Conservation (phyloP, 768 basidiomycete species). For the Amanita pseudoporphyria region DNA sequence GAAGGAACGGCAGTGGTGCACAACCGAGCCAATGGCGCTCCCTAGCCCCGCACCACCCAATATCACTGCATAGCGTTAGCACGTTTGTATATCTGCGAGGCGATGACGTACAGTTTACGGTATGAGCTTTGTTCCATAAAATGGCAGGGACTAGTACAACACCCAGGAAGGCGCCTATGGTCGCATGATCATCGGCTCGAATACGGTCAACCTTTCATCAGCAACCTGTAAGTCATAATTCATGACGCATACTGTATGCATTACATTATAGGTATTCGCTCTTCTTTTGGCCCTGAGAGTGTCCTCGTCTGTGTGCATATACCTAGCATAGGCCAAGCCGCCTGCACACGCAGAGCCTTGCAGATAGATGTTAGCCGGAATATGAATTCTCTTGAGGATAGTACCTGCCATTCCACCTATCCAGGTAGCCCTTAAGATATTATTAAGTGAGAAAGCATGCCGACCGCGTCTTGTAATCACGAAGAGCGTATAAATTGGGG, state of each 20-base stretch:
- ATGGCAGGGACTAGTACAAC: slow-evolving; percentile 58
- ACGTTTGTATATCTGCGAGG: not conserved
- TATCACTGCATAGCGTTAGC: not conserved
- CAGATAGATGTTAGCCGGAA: not conserved
- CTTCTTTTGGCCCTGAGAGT: slow-evolving; percentile 40
- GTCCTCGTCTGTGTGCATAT: slow-evolving; percentile 41
- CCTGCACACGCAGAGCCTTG: slow-evolving; percentile 44
- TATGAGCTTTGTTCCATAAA: slow-evolving; percentile 59
- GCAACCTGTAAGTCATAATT: not conserved
- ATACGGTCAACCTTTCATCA: slow-evolving; percentile 40
- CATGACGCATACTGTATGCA: slow-evolving; percentile 4
- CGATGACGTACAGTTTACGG: slow-evolving; percentile 43
- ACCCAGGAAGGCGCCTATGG: slow-evolving; percentile 58
- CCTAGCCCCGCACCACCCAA: not conserved
- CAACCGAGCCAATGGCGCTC: not conserved
- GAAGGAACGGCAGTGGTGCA: not conserved
- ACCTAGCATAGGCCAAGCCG: slow-evolving; percentile 50
- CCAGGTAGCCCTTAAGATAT: slow-evolving; percentile 65
- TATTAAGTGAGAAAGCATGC: slow-evolving; percentile 47
- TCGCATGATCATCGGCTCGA: slow-evolving; percentile 65
- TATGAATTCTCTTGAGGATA: slow-evolving; percentile 9
- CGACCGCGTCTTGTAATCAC: slow-evolving; percentile 46
- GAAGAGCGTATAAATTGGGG: slow-evolving; percentile 49
- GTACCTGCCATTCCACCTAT: slow-evolving; percentile 53
- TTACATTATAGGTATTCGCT: slow-evolving; percentile 49